A percentile compares a stretch with the other conserved stretches of the same genome.
Evolutionary conservation across 139 green algal genomes (phyloP).

Genomic region (Volvox reticuliferus): DNA sequence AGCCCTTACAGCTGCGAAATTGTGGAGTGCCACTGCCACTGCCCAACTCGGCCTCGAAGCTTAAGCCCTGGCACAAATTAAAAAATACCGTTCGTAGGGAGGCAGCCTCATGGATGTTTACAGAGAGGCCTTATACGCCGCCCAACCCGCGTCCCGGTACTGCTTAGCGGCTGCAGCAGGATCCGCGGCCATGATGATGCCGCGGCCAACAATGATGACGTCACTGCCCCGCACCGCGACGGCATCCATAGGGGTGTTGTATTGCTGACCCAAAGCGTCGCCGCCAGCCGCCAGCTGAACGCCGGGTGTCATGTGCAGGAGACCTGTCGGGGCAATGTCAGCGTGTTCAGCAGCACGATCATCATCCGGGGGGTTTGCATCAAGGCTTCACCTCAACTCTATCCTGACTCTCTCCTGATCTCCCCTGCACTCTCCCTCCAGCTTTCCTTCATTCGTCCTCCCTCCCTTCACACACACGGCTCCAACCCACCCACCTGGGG

Average conservation of each 20-base stretch:
- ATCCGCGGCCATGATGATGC: slow-evolving; percentile 86
- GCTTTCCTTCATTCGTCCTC: background rate
- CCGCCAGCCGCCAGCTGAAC: slow-evolving; percentile 93
- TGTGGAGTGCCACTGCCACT: too few species aligned
- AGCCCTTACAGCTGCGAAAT: too few species aligned
- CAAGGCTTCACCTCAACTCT: background rate
- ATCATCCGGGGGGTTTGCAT: background rate
- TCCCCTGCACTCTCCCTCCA: background rate
- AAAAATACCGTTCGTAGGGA: too few species aligned
- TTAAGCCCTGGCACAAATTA: too few species aligned
- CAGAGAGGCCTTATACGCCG: slow-evolving; percentile 83
- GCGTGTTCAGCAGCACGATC: background rate
- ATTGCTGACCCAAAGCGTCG: slow-evolving; percentile 98
- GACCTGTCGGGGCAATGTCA: slow-evolving; percentile 53
- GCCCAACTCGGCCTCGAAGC: too few species aligned
- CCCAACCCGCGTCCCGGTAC: slow-evolving; percentile 93
- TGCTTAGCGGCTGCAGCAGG: slow-evolving; percentile 77
- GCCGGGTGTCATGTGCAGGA: slow-evolving; percentile 99
- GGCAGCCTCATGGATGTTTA: too few species aligned
- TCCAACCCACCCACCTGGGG: slow-evolving; percentile 59
- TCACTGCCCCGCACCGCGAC: slow-evolving; percentile 91
- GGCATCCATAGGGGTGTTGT: slow-evolving; percentile 94
- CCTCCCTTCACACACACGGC: background rate
- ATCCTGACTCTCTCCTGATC: background rate
- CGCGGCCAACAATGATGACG: slow-evolving; percentile 98